Percentiles rank a stretch among this genome's conserved stretches.
Conservation (phyloP, 257 asterid species). For the Solanum pennellii region DNA sequence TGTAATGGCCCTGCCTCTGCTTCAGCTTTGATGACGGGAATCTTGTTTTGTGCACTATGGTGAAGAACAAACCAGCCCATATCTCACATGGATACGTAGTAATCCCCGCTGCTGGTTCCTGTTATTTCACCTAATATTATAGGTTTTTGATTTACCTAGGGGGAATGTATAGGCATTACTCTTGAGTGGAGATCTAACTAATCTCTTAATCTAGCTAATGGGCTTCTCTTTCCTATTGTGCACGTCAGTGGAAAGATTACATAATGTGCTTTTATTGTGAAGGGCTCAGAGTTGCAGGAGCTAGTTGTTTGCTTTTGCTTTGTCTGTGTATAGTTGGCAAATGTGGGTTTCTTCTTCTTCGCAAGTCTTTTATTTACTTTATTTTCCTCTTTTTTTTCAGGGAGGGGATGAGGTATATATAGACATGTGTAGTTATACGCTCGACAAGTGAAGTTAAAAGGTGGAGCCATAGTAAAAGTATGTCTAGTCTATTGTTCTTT, state of each 20-base stretch:
- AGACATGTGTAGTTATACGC: not conserved
- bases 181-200: not conserved
- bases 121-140: not conserved
- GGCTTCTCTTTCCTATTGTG: not conserved
- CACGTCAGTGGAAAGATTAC: not conserved
- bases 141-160: not conserved
- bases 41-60: not conserved
- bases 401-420: not conserved
- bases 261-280: not conserved
- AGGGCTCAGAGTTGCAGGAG: not conserved
- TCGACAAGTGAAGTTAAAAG: not conserved
- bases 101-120: not conserved
- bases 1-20: constrained; percentile 89
- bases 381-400: not conserved
- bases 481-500: not conserved
- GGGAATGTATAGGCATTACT: not conserved
- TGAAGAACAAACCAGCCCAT: not conserved
- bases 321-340: not conserved
- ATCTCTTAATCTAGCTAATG: not conserved
- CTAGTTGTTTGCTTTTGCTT: not conserved
- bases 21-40: constrained; percentile 42
- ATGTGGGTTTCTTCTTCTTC: not conserved
- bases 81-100: not conserved
- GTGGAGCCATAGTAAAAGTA: not conserved
- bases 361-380: not conserved